Conservation (phyloP, 768 basidiomycete genomes). For the Tricholoma bakamatsutake region DNA sequence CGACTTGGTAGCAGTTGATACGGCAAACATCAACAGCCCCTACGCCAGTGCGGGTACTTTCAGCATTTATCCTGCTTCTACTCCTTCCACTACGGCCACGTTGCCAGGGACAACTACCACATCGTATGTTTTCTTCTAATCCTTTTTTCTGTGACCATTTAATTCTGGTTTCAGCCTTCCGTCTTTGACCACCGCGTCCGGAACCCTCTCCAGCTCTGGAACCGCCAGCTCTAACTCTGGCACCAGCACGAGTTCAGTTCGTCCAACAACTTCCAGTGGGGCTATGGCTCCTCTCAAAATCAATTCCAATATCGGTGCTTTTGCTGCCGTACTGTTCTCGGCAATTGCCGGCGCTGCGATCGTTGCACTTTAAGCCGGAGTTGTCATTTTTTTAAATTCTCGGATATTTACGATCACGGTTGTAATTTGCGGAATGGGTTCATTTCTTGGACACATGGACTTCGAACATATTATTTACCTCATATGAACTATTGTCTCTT, state of each 20-base stretch:
- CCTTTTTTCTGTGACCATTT: too few species aligned
- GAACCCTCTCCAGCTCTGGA: constrained; percentile 6
- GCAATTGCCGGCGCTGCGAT: constrained; percentile 43
- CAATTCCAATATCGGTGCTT: constrained; percentile 24
- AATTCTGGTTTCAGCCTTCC: too few species aligned
- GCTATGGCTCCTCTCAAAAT: constrained; percentile 29
- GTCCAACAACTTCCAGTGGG: constrained; percentile 18
- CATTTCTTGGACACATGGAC: neutral
- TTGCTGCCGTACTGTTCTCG: constrained; percentile 34
- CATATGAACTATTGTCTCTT: neutral
- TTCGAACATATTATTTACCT: neutral
- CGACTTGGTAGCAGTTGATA: too few species aligned
- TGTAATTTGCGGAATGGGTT: neutral
- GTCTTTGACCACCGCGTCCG: constrained; percentile 7
- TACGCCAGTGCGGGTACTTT: constrained; percentile 3
- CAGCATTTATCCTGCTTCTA: neutral
- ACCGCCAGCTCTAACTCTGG: constrained; percentile 6
- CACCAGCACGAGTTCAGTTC: constrained; percentile 7
- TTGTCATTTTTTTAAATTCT: neutral
- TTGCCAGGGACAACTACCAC: neutral
- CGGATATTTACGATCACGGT: neutral
- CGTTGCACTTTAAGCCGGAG: constrained; percentile 34
- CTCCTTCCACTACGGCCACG: constrained; percentile 1
- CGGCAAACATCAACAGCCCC: too few species aligned
- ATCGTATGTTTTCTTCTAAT: constrained; percentile 5